phyloP scores from a whole-genome alignment of 2,329 filamentous ascomycete species.

The Colletotrichum lentis region DNA sequence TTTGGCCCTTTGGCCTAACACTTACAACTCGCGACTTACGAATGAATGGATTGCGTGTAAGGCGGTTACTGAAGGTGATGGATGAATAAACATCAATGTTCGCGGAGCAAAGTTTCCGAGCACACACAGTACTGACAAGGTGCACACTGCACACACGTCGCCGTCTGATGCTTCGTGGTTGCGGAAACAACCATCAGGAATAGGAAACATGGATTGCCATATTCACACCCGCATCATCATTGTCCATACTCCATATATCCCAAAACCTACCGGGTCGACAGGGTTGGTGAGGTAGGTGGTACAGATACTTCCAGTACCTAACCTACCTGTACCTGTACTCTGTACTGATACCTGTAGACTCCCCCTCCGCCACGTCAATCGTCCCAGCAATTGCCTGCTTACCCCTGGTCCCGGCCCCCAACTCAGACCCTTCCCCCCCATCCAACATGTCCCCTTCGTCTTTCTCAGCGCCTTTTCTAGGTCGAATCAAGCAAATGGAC shows the following conservation, averaged over 20 bases:
- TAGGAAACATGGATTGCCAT: not conserved
- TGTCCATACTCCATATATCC: slow-evolving; percentile 16
- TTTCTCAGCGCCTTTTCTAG: slow-evolving; percentile 12
- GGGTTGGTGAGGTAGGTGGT: too few relatives aligned
- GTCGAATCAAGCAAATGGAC: slow-evolving; percentile 24
- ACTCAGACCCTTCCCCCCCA: not conserved
- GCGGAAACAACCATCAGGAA: not conserved
- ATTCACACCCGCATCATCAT: not conserved
- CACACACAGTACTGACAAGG: not conserved
- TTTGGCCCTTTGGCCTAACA: too few relatives aligned
- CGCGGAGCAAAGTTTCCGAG: not conserved
- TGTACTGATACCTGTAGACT: too few relatives aligned
- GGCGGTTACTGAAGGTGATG: not conserved
- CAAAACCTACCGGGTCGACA: too few relatives aligned
- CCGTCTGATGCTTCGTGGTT: slow-evolving; percentile 1
- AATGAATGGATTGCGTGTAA: not conserved
- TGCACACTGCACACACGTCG: too few relatives aligned
- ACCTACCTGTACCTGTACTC: too few relatives aligned
- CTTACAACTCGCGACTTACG: not conserved
- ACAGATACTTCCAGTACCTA: too few relatives aligned
- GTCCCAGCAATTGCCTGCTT: slow-evolving; percentile 27
- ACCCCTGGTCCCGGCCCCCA: slow-evolving; percentile 14
- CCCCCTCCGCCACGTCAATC: slow-evolving; percentile 4
- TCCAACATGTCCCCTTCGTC: not conserved
- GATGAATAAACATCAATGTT: not conserved